Base-by-base conservation (phyloP, 805 yeast species). In the Candida cerambycidarum region DNA sequence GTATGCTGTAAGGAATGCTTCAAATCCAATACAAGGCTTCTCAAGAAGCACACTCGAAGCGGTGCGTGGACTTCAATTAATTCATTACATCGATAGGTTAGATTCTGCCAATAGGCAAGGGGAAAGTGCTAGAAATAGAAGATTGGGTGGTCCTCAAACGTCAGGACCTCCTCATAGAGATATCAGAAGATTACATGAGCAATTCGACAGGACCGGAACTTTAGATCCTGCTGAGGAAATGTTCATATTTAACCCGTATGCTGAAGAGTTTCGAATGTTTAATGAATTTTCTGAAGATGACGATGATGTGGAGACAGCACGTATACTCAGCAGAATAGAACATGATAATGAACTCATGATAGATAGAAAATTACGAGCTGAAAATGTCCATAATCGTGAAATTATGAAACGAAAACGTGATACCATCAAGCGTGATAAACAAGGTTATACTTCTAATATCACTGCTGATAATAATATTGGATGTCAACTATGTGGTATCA, bases 401-500 rank as follows among this genome's bases (percentile, higher is more conserved):
- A 51, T 55, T 4, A 50, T 67, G 25, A 45, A 47, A 17, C 62
- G 63, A 30, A 70, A 68, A 47, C 49, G 57, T 38, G 55, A 51
- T 9, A 45, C 53, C 9, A 57, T 64, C 1, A 46, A 51, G 43
- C 44, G 43, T 2, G 67, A 58, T 37, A 39, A 42, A 4, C 25
- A 42, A 4, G 66, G 65, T 1, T 68, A 67, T 50, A 60, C 69
- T 18, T 63, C 59, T 32, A 52, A 57, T 38, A 64, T 70, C 12
- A 32, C 52, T 3, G 45, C 53, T 0, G 48, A 46, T 11, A 43
- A 35, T 15, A 41, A 50, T 25, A 35, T 62, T 16, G 55, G 65
- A 14, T 70, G 97, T 63, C 76, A 76, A 24, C 61, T 84, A 19
- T 89, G 97, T 65, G 90, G 89, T 0, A 75, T 78, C 0, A 74